phyloP scores from a whole-genome alignment of 257 asterid genomes.

The Hygrophila difformis region DNA sequence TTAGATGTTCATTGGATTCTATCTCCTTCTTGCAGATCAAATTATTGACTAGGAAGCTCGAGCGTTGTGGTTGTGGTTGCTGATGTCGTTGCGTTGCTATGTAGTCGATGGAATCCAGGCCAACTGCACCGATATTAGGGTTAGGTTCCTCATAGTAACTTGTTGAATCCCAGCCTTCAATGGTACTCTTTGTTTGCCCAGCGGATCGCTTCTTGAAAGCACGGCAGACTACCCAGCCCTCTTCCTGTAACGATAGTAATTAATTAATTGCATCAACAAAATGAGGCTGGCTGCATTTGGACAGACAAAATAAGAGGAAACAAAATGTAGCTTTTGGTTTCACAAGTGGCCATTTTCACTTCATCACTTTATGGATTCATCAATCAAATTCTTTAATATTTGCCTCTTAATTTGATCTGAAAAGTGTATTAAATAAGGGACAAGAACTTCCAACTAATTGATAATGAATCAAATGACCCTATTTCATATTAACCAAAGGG shows the following conservation, averaged over 20 bases:
- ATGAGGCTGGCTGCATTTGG: too few species aligned
- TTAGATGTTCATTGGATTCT: conserved; percentile 24
- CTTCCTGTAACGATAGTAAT: conserved; percentile 58
- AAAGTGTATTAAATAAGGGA: too few species aligned
- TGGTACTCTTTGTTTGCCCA: conserved; percentile 30
- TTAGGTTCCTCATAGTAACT: conserved; percentile 31
- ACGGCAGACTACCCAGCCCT: conserved; percentile 73
- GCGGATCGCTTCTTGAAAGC: conserved; percentile 56
- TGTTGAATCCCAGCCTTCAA: conserved; percentile 44
- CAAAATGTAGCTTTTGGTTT: too few species aligned
- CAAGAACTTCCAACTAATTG: too few species aligned
- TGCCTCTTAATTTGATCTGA: too few species aligned
- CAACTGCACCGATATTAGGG: conserved; percentile 15
- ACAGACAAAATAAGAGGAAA: too few species aligned
- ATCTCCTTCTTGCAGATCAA: conserved; percentile 45
- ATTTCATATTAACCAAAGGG: too few species aligned
- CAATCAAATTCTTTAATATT: too few species aligned
- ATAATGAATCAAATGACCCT: too few species aligned
- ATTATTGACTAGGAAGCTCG: conserved; percentile 19
- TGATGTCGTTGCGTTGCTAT: conserved; percentile 18
- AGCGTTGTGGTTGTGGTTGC: conserved; percentile 9
- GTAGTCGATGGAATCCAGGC: conserved; percentile 25
- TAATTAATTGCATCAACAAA: too few species aligned
- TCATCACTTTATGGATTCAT: too few species aligned
- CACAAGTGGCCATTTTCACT: too few species aligned